Percentiles rank a stretch among this genome's conserved stretches.
These are phyloP conservation scores for Kwoniella mangroviensis DNA, from an alignment of 768 basidiomycete species.

Conservation along the genomic window DNA sequence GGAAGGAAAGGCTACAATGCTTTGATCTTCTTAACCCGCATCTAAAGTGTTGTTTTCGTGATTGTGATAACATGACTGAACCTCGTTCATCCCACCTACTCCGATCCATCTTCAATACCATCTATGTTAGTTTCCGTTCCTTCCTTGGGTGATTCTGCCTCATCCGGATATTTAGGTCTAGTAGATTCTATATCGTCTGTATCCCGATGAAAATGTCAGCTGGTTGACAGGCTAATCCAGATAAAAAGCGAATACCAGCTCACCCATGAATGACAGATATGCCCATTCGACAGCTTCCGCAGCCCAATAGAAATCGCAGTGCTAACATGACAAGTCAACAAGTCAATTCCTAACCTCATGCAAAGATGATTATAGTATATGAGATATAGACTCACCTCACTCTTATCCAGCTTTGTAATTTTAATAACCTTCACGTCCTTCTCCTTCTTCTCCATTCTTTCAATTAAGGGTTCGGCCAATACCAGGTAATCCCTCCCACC, in stretches of 20 bases:
- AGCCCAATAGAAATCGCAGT: slow-evolving; percentile 59
- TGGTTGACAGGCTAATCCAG: neutral
- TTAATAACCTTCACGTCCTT: slow-evolving; percentile 60
- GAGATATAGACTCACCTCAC: slow-evolving; percentile 53
- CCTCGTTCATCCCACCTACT: neutral
- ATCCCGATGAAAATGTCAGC: neutral
- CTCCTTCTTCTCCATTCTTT: slow-evolving; percentile 60
- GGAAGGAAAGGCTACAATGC: neutral
- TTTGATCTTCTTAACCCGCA: no score
- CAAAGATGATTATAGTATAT: neutral
- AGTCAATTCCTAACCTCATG: neutral
- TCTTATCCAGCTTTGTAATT: slow-evolving; percentile 60
- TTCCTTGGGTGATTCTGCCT: slow-evolving; percentile 27
- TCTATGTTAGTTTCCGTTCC: slow-evolving; percentile 25
- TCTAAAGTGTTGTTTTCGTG: no score
- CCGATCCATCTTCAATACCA: neutral
- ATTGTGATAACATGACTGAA: no score
- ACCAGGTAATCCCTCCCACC: slow-evolving; percentile 62
- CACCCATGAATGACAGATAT: slow-evolving; percentile 56
- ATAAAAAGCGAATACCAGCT: slow-evolving; percentile 11
- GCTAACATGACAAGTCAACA: slow-evolving; percentile 29
- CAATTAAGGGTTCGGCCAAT: slow-evolving; percentile 60
- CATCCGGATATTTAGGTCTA: slow-evolving; percentile 57
- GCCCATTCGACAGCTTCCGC: slow-evolving; percentile 63
- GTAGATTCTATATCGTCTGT: slow-evolving; percentile 60